Conservation (phyloP, 495 filamentous ascomycete species). For the Podospora tetraspora region DNA sequence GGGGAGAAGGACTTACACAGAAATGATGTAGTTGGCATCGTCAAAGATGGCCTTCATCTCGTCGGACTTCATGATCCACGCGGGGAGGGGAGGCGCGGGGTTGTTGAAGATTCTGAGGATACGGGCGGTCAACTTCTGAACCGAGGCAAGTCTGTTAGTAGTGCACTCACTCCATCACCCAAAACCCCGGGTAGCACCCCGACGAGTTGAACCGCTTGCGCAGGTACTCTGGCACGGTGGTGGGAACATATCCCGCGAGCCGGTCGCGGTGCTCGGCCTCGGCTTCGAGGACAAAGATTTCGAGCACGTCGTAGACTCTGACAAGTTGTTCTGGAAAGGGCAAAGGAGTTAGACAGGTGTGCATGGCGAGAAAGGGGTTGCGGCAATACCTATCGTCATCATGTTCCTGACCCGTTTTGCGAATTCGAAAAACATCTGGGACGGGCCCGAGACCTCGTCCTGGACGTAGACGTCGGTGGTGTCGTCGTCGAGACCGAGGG, state of each 20-base stretch:
- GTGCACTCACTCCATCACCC: constrained; percentile 1
- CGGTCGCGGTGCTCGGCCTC: constrained; percentile 9
- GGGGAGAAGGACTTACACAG: background rate
- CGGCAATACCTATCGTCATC: background rate
- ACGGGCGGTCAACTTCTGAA: background rate
- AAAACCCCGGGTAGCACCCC: constrained; percentile 3
- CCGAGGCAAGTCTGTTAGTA: background rate
- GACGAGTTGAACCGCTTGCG: constrained; percentile 1
- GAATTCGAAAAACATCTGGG: constrained; percentile 3
- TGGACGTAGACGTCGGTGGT: background rate
- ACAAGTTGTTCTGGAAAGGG: background rate
- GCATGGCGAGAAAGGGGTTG: background rate
- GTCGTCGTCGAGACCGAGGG: background rate
- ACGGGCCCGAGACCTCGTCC: background rate
- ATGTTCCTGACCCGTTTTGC: background rate
- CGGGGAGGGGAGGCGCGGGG: background rate
- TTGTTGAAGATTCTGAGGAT: background rate
- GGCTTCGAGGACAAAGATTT: constrained; percentile 2
- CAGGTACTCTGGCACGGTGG: constrained; percentile 1
- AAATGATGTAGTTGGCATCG: constrained; percentile 7
- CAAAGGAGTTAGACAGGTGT: background rate
- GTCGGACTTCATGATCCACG: background rate
- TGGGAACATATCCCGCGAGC: background rate
- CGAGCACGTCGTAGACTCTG: background rate
- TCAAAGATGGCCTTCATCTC: constrained; percentile 11